Percentiles rank a stretch among this genome's conserved stretches.
These are phyloP conservation scores for Ogataea chonburiensis DNA, from an alignment of 805 yeast species.

Conservation along the genomic window DNA sequence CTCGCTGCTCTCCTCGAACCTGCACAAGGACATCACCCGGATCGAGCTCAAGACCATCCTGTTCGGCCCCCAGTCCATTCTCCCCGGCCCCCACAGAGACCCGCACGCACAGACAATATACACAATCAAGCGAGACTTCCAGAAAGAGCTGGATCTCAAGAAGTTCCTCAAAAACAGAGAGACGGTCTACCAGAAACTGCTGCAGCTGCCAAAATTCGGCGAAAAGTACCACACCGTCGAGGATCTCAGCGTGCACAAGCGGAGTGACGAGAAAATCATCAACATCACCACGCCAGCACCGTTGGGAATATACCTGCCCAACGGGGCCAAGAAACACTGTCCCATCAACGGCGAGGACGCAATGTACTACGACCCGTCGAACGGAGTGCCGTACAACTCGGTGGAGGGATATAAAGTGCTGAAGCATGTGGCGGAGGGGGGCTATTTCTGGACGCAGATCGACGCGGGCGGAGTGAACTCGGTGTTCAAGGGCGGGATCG, in stretches of 20 bases:
- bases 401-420: slow-evolving; percentile 74
- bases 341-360: slow-evolving; percentile 77
- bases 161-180: slow-evolving; percentile 27
- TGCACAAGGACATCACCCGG: slow-evolving; percentile 32
- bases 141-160: slow-evolving; percentile 27
- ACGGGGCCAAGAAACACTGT: slow-evolving; percentile 65
- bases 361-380: slow-evolving; percentile 80
- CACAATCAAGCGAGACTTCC: slow-evolving; percentile 29
- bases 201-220: slow-evolving; percentile 63
- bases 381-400: slow-evolving; percentile 82
- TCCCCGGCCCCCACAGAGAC: slow-evolving; percentile 52
- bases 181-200: slow-evolving; percentile 40
- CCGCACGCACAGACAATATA: slow-evolving; percentile 47
- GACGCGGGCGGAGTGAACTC: slow-evolving; percentile 44
- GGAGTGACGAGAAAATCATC: slow-evolving; percentile 46
- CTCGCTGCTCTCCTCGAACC: slow-evolving; percentile 53
- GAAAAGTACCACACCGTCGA: slow-evolving; percentile 43
- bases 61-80: slow-evolving; percentile 60
- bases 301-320: slow-evolving; percentile 68
- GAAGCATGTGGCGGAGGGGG: slow-evolving; percentile 56
- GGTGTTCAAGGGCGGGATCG: slow-evolving; percentile 34
- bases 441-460: slow-evolving; percentile 50
- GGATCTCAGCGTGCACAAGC: slow-evolving; percentile 43
- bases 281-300: slow-evolving; percentile 69
- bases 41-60: slow-evolving; percentile 40